Conservation (phyloP, 495 filamentous ascomycete species). For the Arthonia radiata region DNA sequence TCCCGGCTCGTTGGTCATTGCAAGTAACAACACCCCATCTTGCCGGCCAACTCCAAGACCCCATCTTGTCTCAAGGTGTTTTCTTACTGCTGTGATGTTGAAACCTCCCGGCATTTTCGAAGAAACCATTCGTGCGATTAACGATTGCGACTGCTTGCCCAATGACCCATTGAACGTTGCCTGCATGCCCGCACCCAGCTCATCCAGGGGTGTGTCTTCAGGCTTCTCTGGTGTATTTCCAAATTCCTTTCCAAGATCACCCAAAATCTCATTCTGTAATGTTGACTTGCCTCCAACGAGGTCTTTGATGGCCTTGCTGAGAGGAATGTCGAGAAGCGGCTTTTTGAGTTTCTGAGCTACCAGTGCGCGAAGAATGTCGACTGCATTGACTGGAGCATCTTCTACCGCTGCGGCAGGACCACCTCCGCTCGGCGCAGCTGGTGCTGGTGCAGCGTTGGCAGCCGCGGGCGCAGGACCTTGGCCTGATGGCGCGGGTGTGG, state of each 20-base stretch:
- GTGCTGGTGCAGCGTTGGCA: constrained; percentile 28
- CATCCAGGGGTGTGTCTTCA: constrained; percentile 88
- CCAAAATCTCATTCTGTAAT: constrained; percentile 88
- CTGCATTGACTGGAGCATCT: constrained; percentile 63
- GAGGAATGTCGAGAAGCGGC: constrained; percentile 59
- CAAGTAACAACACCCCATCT: constrained; percentile 70
- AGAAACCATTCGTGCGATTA: constrained; percentile 81
- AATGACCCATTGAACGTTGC: constrained; percentile 94
- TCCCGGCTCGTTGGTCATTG: constrained; percentile 77
- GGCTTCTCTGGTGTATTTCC: constrained; percentile 95
- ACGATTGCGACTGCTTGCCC: constrained; percentile 84
- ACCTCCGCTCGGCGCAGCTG: constrained; percentile 46
- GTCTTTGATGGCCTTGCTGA: constrained; percentile 97
- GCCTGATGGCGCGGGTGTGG: constrained; percentile 2
- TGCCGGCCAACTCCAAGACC: constrained; percentile 71
- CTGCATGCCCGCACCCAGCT: constrained; percentile 88
- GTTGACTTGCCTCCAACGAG: constrained; percentile 95
- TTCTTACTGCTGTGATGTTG: constrained; percentile 84
- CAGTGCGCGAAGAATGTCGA: constrained; percentile 70
- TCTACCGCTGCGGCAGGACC: constrained; percentile 77
- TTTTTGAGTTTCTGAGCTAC: constrained; percentile 99
- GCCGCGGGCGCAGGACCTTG: too few relatives aligned
- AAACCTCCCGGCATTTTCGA: constrained; percentile 99
- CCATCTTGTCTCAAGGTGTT: constrained; percentile 88
- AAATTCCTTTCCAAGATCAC: constrained; percentile 94